Evolutionary conservation across 169 alveolate genomes (phyloP).

Genomic region (Babesia sp.): DNA sequence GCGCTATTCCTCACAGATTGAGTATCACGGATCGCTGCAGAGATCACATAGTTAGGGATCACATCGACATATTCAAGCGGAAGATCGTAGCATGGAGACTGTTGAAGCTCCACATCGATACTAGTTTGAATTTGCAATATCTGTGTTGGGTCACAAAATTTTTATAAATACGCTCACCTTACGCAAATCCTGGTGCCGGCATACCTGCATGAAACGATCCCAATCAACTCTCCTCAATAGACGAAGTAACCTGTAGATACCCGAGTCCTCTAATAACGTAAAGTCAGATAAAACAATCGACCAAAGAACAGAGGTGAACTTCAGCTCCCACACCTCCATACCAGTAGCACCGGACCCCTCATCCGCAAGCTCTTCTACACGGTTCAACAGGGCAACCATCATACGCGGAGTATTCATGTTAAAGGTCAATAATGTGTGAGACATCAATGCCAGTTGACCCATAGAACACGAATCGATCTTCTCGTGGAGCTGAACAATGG

Average conservation of each 20-base stretch:
- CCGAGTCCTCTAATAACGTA: not conserved
- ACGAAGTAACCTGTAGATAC: not conserved
- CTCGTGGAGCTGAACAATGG: not conserved
- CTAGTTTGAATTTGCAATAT: constrained; percentile 19
- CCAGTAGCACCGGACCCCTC: not conserved
- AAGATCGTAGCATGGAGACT: not conserved
- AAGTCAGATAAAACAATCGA: constrained; percentile 29
- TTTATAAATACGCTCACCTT: not conserved
- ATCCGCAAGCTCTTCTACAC: constrained; percentile 11
- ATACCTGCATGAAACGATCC: constrained; percentile 9
- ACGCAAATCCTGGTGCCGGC: constrained; percentile 35
- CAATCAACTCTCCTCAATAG: constrained; percentile 28
- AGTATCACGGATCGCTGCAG: constrained; percentile 17
- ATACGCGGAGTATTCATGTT: not conserved
- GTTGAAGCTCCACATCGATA: constrained; percentile 4
- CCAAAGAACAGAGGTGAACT: constrained; percentile 34
- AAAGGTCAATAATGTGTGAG: constrained; percentile 35
- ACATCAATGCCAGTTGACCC: constrained; percentile 46
- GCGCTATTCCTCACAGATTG: not conserved
- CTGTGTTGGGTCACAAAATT: not conserved
- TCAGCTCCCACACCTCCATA: constrained; percentile 10
- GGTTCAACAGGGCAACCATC: not conserved
- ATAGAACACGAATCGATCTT: constrained; percentile 1
- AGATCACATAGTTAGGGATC: constrained; percentile 22
- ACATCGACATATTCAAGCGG: not conserved